A percentile compares a stretch with the other conserved stretches of the same genome.
Evolutionary conservation across 108 stramenopile species (phyloP).

Genomic region (Craspedostauros australis): DNA sequence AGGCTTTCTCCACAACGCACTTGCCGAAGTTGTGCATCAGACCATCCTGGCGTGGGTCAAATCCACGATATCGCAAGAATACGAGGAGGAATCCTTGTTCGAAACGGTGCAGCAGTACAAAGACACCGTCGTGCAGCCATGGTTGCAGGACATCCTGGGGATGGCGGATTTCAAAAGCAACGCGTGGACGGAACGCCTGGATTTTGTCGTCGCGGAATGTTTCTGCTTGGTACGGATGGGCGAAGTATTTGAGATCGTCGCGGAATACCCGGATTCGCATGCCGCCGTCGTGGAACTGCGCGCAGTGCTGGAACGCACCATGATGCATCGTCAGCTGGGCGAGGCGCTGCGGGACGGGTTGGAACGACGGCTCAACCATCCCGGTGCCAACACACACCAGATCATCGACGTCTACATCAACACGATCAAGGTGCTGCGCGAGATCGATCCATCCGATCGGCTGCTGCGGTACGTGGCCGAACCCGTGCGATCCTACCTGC

Average conservation of each 20-base stretch:
- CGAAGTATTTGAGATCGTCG: slow-evolving; percentile 76
- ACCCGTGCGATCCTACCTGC: slow-evolving; percentile 85
- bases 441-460: slow-evolving; percentile 82
- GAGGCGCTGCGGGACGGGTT: slow-evolving; percentile 46
- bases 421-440: slow-evolving; percentile 84
- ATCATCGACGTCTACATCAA: slow-evolving; percentile 95
- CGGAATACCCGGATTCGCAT: slow-evolving; percentile 76
- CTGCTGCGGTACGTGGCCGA: slow-evolving; percentile 80
- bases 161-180: slow-evolving; percentile 11
- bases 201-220: slow-evolving; percentile 45
- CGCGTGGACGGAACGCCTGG: slow-evolving; percentile 40
- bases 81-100: slow-evolving; percentile 40
- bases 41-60: slow-evolving; percentile 26
- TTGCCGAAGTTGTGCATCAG: slow-evolving; percentile 42
- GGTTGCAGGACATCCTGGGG: slow-evolving; percentile 39
- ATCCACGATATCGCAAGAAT: slow-evolving; percentile 39
- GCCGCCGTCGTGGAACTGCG: slow-evolving; percentile 66
- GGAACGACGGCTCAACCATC: slow-evolving; percentile 82
- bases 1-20: slow-evolving; percentile 33
- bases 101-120: slow-evolving; percentile 39
- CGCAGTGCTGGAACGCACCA: slow-evolving; percentile 45
- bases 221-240: slow-evolving; percentile 49
- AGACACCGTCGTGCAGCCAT: slow-evolving; percentile 38
- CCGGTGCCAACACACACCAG: slow-evolving; percentile 90
- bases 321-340: slow-evolving; percentile 34